A percentile compares a stretch with the other conserved stretches of the same genome.
Conservation (phyloP, 2,329 filamentous ascomycete species). For the Peltaster fructicola region DNA sequence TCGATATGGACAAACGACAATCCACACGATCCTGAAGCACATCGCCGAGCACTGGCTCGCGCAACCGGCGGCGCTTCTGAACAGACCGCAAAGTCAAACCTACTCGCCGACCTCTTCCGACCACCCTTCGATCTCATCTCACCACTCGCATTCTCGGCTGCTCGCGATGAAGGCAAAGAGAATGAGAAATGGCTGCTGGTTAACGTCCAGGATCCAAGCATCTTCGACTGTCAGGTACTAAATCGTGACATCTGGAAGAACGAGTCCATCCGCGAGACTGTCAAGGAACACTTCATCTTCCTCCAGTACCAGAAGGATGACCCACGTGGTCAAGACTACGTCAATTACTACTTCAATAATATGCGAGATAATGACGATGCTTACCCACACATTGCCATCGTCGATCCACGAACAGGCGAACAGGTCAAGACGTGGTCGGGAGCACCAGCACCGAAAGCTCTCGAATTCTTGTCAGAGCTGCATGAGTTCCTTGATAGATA, state of each 20-base stretch:
- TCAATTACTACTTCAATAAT: conserved; percentile 71
- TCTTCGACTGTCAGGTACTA: conserved; percentile 86
- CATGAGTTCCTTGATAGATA: conserved; percentile 96
- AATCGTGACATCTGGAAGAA: conserved; percentile 97
- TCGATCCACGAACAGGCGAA: conserved; percentile 89
- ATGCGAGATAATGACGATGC: conserved; percentile 66
- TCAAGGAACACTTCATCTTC: conserved; percentile 88
- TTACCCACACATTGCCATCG: conserved; percentile 88
- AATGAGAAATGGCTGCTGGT: conserved; percentile 87
- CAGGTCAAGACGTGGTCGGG: conserved; percentile 95
- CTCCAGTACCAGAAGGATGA: conserved; percentile 86
- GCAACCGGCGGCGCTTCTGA: conserved; percentile 50
- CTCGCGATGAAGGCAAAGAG: conserved; percentile 69
- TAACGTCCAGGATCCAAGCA: conserved; percentile 81
- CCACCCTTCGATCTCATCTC: conserved; percentile 85
- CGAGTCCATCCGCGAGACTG: conserved; percentile 53
- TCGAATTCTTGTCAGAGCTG: conserved; percentile 78
- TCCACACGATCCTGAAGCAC: conserved; percentile 30
- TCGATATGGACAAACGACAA: conserved; percentile 41
- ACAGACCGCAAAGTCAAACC: conserved; percentile 49
- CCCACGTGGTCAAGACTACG: conserved; percentile 57
- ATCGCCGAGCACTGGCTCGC: conserved; percentile 36
- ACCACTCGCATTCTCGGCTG: conserved; percentile 62
- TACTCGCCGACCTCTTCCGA: conserved; percentile 79
- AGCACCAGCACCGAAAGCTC: conserved; percentile 52